A percentile compares a stretch with the other conserved stretches of the same genome.
Conservation (phyloP, 441 rosid genomes). For the Brassica hybrid region DNA sequence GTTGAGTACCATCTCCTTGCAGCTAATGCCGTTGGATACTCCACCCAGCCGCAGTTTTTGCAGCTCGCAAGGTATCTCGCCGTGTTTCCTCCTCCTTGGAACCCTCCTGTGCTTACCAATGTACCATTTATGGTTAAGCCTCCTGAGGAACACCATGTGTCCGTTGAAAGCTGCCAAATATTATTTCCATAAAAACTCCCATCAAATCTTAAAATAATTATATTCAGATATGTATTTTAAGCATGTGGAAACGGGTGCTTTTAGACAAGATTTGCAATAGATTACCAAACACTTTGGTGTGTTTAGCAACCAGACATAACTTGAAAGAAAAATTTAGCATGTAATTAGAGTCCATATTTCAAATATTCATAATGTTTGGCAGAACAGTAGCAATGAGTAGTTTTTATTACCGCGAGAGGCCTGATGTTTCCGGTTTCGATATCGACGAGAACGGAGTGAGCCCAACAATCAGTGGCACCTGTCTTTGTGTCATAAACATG, state of each 20-base stretch:
- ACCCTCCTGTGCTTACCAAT: slow-evolving; percentile 60
- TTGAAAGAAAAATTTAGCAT: not conserved
- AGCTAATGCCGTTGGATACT: slow-evolving; percentile 42
- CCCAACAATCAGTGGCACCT: slow-evolving; percentile 54
- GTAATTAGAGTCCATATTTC: not conserved
- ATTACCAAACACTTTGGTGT: not conserved
- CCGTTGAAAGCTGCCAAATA: slow-evolving; percentile 36
- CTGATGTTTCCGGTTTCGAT: slow-evolving; percentile 42
- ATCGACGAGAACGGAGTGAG: slow-evolving; percentile 60
- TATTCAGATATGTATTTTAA: not conserved
- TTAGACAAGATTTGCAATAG: not conserved
- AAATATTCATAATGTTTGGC: not conserved
- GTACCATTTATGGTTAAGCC: slow-evolving; percentile 48
- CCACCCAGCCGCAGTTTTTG: slow-evolving; percentile 48
- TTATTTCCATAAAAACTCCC: slow-evolving; percentile 18
- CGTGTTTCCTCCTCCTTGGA: slow-evolving; percentile 50
- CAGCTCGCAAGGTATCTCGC: slow-evolving; percentile 51
- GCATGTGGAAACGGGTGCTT: not conserved
- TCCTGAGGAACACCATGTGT: slow-evolving; percentile 74
- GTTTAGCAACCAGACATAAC: not conserved
- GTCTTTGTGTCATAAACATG: slow-evolving; percentile 38
- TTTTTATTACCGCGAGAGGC: slow-evolving; percentile 44
- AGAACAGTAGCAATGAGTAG: not conserved
- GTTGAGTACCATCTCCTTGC: slow-evolving; percentile 60
- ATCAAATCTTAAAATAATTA: slow-evolving; percentile 30